phyloP scores from a whole-genome alignment of 768 basidiomycete genomes.

The Clitopilus passeckerianus region DNA sequence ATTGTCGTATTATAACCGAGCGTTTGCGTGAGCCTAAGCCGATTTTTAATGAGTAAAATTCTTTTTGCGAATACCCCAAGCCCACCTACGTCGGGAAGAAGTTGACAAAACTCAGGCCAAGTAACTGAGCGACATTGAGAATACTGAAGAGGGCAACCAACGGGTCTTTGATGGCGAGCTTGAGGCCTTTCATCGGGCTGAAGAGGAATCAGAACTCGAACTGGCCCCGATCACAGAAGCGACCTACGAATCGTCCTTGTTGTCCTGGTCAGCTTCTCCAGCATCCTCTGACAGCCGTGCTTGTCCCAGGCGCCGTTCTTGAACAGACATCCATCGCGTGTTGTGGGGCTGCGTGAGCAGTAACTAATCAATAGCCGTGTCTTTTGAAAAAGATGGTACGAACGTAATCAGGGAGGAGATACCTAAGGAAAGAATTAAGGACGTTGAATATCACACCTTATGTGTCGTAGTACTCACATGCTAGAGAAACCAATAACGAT shows the following conservation, averaged over 20 bases:
- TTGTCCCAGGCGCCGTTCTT: constrained; percentile 53
- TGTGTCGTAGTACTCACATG: constrained; percentile 32
- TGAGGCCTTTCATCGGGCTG: constrained; percentile 46
- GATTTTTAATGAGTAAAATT: background rate
- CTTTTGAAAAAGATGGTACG: constrained; percentile 9
- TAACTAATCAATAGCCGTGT: background rate
- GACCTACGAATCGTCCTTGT: constrained; percentile 50
- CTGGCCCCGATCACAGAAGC: background rate
- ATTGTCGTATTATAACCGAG: constrained; percentile 57
- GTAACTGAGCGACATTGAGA: constrained; percentile 42
- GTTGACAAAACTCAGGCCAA: constrained; percentile 55
- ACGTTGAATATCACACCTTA: no score
- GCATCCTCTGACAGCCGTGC: constrained; percentile 64
- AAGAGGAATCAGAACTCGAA: background rate
- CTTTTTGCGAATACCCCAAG: no score
- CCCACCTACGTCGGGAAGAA: constrained; percentile 53
- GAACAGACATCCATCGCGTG: constrained; percentile 50
- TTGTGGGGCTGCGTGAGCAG: constrained; percentile 45
- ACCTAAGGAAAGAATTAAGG: constrained; percentile 25
- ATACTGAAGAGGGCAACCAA: constrained; percentile 50
- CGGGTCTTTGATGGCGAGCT: constrained; percentile 50
- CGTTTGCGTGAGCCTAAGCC: constrained; percentile 47
- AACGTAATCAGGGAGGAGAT: constrained; percentile 56
- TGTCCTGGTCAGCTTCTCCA: constrained; percentile 62
- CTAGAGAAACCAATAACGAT: constrained; percentile 50